Evolutionary conservation across 1,284 basidiomycete genomes (phyloP).

Genomic region (Takashimella koratensis): DNA sequence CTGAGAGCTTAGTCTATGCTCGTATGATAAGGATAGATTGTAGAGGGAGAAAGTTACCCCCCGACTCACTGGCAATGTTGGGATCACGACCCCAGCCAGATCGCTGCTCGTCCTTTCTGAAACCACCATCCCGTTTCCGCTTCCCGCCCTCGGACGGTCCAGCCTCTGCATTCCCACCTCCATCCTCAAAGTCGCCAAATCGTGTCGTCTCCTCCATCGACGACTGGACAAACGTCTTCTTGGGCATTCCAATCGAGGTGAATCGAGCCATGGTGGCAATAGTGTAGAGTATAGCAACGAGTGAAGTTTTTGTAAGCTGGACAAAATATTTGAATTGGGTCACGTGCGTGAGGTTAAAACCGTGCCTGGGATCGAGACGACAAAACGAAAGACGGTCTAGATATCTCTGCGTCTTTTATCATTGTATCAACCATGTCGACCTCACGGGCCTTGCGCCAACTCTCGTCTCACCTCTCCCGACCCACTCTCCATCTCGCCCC

Average conservation of each 20-base stretch:
- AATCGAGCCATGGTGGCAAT: constrained; percentile 45
- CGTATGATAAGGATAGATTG: background rate
- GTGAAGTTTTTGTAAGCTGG: background rate
- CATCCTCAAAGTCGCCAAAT: background rate
- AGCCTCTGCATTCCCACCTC: constrained; percentile 9
- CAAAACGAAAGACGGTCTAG: too few relatives aligned
- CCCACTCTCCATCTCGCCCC: background rate
- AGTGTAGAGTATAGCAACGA: too few relatives aligned
- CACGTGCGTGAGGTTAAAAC: background rate
- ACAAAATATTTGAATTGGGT: background rate
- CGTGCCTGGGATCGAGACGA: too few relatives aligned
- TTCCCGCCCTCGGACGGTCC: constrained; percentile 23
- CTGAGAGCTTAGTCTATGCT: too few relatives aligned
- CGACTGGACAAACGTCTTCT: constrained; percentile 44
- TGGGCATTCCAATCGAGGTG: constrained; percentile 48
- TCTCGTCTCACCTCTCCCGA: too few relatives aligned
- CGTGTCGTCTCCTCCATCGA: constrained; percentile 40
- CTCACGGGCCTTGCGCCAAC: too few relatives aligned
- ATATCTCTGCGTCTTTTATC: too few relatives aligned
- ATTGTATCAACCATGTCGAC: too few relatives aligned
- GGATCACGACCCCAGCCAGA: constrained; percentile 41
- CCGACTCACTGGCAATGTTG: constrained; percentile 40
- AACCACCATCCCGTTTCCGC: constrained; percentile 6
- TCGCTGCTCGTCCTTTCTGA: constrained; percentile 11
- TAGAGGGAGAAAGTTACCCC: background rate